Evolutionary conservation across 148 eudicot species (phyloP), one percentile per base, ranked within the genome.

Genomic region (Nepenthes gracilis): DNA sequence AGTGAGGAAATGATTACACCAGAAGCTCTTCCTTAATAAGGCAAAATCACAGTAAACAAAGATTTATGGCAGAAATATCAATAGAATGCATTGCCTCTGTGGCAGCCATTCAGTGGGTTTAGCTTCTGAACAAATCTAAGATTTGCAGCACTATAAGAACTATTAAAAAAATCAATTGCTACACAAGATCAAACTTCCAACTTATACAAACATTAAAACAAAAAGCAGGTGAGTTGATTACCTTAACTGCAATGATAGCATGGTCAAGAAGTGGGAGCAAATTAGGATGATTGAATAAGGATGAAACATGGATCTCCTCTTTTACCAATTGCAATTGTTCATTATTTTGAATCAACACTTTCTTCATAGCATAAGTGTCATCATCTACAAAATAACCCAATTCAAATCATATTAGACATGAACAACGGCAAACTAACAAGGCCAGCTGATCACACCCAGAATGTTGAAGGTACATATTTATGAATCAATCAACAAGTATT

Each of bases 351-450:
- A 93, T 93, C 58, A 93, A 75, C 54, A 89, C 99, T 79, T 89
- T 93, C 85, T 88, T 93, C 96, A 93, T 86, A 32, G 99, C 99
- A 77, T 93, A 93, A 45, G 95, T 93, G 60, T 96, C 99, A 76
- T 93, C 99, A 71, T 80, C 99, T 93, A 73, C 79, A 78, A 53
- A 65, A 66, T 43, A 67, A 60, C 36, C 62, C 59, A 65, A 60
- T 32, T 54, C n/a, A 68, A 68, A 51, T 64, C 59, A 55, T 48
- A 67, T 14, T 52, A 35, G 43, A 12, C 1, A 50, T 15, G 12
- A 35, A 6, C 32, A 2, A 50, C 4, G 54, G 47, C 54, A 61
- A 53, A 23, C 50, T 37, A 36, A 10, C 49, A 49, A 36, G 36
- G 36, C 4, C 36, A 55, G 5, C 11, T 33, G 11, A 35, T 32